Evolutionary conservation across 257 asterid species (phyloP).

Genomic region (Rhazya stricta): DNA sequence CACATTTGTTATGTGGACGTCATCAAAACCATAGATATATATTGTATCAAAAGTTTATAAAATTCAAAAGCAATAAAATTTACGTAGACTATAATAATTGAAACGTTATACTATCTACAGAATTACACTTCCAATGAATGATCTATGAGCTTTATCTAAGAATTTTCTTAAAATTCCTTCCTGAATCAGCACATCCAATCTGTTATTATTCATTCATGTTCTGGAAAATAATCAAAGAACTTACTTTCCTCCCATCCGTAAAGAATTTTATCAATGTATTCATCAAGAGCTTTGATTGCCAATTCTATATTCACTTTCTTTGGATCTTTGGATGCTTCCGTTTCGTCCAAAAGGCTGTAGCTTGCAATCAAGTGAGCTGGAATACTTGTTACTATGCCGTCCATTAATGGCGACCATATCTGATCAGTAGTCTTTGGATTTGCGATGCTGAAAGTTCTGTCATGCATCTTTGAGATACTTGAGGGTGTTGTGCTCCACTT

Average conservation of each 20-base stretch:
- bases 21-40: too few relatives aligned
- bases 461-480: too few relatives aligned
- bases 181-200: too few relatives aligned
- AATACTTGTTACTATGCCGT: background rate
- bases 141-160: too few relatives aligned
- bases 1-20: too few relatives aligned
- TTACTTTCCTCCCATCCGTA: background rate
- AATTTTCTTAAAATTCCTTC: too few relatives aligned
- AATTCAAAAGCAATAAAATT: too few relatives aligned
- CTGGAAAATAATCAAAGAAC: background rate
- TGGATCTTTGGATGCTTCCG: background rate
- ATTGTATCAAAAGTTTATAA: too few relatives aligned
- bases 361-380: background rate
- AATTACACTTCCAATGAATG: too few relatives aligned
- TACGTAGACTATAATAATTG: too few relatives aligned
- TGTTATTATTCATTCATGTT: background rate
- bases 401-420: slow-evolving; percentile 5
- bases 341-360: background rate
- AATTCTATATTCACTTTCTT: background rate
- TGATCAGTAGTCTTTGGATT: background rate
- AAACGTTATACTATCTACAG: background rate
- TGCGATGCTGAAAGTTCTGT: background rate
- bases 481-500: too few relatives aligned
- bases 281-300: background rate
- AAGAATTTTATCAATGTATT: background rate